Conservation (phyloP, 805 yeast genomes). For the Wilhelminamyces savonicus region DNA sequence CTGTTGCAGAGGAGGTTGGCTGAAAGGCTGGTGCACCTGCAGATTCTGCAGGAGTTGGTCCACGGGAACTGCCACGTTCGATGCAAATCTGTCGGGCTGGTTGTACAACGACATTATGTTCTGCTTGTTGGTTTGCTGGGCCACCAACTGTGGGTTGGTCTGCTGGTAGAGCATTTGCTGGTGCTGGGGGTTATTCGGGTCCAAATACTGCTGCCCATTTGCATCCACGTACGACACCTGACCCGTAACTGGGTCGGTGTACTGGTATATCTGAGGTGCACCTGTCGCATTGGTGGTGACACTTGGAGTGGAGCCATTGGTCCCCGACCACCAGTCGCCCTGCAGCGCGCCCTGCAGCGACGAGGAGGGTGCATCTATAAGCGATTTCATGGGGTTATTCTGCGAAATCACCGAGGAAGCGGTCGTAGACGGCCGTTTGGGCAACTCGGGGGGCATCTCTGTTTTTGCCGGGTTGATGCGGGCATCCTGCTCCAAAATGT, state of each 20-base stretch:
- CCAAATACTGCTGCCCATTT: constrained; percentile 49
- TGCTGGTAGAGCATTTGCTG: constrained; percentile 32
- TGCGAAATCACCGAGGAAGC: constrained; percentile 13
- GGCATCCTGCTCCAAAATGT: constrained; percentile 42
- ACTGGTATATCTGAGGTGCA: constrained; percentile 52
- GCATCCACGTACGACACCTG: constrained; percentile 60
- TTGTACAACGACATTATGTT: constrained; percentile 35
- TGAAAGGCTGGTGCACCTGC: constrained; percentile 1
- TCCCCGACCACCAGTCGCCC: constrained; percentile 27
- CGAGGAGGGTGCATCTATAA: no score
- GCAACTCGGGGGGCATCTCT: constrained; percentile 44
- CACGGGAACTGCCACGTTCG: constrained; percentile 45
- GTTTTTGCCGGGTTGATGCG: constrained; percentile 27
- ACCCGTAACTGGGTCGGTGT: constrained; percentile 68
- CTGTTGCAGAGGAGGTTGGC: constrained; percentile 3
- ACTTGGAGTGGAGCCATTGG: constrained; percentile 2
- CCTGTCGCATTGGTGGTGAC: constrained; percentile 1
- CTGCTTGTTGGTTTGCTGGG: constrained; percentile 34
- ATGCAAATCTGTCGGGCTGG: constrained; percentile 34
- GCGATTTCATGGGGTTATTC: constrained; percentile 21
- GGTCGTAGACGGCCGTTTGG: constrained; percentile 25
- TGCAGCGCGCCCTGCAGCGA: no score
- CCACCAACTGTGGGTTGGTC: constrained; percentile 18
- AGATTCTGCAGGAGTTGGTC: constrained; percentile 12
- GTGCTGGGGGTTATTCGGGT: constrained; percentile 15